phyloP scores from a whole-genome alignment of 305 asterid genomes.

The Rubia tinctorum region DNA sequence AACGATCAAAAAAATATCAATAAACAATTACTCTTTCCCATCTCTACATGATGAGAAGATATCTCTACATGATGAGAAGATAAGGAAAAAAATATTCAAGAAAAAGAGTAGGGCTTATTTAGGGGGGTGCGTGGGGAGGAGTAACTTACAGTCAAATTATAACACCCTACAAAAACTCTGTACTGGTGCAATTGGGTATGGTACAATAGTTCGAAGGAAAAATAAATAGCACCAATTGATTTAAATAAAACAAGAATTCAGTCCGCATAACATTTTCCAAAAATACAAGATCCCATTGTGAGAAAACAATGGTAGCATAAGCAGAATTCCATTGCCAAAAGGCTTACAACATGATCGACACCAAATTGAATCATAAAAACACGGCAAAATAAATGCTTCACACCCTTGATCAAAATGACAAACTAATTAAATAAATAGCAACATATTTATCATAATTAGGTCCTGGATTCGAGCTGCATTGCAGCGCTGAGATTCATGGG shows the following conservation, averaged over 20 bases:
- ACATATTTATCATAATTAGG: constrained; percentile 1
- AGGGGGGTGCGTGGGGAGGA: too few species aligned
- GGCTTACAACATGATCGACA: neutral
- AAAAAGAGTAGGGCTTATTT: too few species aligned
- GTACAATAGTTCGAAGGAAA: too few species aligned
- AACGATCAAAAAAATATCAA: too few species aligned
- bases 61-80: too few species aligned
- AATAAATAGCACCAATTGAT: neutral
- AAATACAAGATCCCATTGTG: constrained; percentile 7
- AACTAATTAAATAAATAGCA: neutral
- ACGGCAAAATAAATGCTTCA: neutral
- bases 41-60: too few species aligned
- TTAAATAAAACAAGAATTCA: neutral
- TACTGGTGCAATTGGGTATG: too few species aligned
- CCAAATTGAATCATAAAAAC: neutral
- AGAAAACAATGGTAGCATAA: neutral
- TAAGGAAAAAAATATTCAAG: too few species aligned
- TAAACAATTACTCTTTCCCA: too few species aligned
- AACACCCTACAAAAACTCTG: neutral
- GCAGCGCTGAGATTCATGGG: constrained; percentile 69
- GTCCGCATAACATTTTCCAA: neutral
- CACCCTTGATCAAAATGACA: neutral
- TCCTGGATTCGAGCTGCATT: constrained; percentile 42
- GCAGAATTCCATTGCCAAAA: neutral
- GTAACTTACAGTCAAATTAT: too few species aligned